Evolutionary conservation across 2,329 filamentous ascomycete species (phyloP).

Genomic region (Trematosphaeria pertusa): DNA sequence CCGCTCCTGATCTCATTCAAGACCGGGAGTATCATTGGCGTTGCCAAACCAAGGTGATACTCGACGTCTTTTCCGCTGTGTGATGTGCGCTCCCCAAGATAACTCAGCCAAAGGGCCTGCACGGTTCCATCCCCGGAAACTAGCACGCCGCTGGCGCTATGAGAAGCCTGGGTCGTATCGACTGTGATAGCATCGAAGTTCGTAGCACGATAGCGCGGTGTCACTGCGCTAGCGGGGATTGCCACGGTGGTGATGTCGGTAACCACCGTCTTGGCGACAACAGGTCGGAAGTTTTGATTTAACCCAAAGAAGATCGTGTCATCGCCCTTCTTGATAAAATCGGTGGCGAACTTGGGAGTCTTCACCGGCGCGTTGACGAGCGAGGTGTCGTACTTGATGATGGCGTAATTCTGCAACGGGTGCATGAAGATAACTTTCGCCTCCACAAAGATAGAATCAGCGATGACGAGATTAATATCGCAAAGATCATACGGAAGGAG

Average conservation of each 20-base stretch:
- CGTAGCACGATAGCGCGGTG: slow-evolving; percentile 90
- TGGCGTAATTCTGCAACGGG: slow-evolving; percentile 94
- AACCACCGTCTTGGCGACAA: slow-evolving; percentile 91
- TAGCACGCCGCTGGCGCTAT: slow-evolving; percentile 93
- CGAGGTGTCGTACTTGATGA: slow-evolving; percentile 91
- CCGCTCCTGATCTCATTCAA: slow-evolving; percentile 84
- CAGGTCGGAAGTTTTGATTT: slow-evolving; percentile 92
- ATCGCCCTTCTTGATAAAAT: slow-evolving; percentile 88
- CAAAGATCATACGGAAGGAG: slow-evolving; percentile 96
- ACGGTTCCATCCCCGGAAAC: slow-evolving; percentile 90
- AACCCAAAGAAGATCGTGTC: slow-evolving; percentile 98
- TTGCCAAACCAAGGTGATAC: slow-evolving; percentile 92
- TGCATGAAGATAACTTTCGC: slow-evolving; percentile 96
- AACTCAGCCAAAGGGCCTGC: slow-evolving; percentile 95
- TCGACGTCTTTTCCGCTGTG: slow-evolving; percentile 88
- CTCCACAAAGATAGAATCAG: slow-evolving; percentile 92
- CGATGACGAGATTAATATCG: slow-evolving; percentile 94
- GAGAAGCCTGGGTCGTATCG: slow-evolving; percentile 87
- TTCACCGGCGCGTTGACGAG: slow-evolving; percentile 94
- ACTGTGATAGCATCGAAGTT: slow-evolving; percentile 98
- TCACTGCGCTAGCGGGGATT: slow-evolving; percentile 90
- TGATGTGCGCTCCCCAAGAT: slow-evolving; percentile 85
- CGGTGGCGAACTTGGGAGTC: slow-evolving; percentile 81
- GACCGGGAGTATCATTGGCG: slow-evolving; percentile 87
- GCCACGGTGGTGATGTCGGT: slow-evolving; percentile 97